These are phyloP conservation scores for Ophiostoma quercus DNA, from an alignment of 2,329 filamentous ascomycete genomes.

Conservation along the genomic window DNA sequence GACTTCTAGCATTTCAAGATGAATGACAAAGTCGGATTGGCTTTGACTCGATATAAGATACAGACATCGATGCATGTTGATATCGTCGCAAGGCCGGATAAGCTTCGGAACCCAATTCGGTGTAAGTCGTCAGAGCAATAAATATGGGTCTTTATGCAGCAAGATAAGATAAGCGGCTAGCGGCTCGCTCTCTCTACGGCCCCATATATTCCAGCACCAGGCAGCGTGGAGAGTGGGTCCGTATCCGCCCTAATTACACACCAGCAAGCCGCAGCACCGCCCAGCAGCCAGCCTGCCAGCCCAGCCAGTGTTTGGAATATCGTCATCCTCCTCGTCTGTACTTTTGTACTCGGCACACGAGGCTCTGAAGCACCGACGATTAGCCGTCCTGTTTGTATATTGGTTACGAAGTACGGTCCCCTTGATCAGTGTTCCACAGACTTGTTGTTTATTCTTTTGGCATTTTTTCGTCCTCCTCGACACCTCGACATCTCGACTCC, in stretches of 20 bases:
- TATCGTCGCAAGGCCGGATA: neutral
- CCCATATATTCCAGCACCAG: too few relatives aligned
- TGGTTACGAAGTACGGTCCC: neutral
- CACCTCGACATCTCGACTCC: neutral
- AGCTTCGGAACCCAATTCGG: neutral
- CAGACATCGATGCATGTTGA: neutral
- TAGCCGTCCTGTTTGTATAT: neutral
- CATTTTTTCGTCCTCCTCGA: neutral
- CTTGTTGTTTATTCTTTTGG: too few relatives aligned
- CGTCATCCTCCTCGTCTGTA: neutral
- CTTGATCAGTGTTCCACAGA: too few relatives aligned
- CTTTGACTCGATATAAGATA: neutral
- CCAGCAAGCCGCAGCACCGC: neutral
- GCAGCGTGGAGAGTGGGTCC: neutral
- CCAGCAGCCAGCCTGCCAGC: neutral
- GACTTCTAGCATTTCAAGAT: too few relatives aligned
- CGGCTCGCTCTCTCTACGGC: neutral
- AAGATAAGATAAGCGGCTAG: neutral
- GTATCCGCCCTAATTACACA: conserved; percentile 10
- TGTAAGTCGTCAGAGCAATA: neutral
- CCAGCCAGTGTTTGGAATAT: conserved; percentile 4
- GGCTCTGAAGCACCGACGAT: neutral
- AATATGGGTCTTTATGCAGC: neutral
- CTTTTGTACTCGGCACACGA: neutral
- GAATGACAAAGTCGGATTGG: too few relatives aligned